Conservation (phyloP, 495 filamentous ascomycete species). For the Neurospora cerealis region DNA sequence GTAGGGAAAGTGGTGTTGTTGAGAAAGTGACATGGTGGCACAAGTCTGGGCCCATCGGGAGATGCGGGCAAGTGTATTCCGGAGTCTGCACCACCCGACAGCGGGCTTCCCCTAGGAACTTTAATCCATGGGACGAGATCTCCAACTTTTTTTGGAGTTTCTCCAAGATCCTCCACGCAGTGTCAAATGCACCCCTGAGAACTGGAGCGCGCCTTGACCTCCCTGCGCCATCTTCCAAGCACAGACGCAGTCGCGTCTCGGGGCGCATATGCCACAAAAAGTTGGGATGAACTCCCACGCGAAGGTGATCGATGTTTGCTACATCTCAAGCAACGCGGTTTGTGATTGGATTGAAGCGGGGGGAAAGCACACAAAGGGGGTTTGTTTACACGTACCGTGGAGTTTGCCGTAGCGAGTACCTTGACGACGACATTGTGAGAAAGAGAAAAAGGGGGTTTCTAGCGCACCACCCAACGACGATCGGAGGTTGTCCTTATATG, state of each 20-base stretch:
- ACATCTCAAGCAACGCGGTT: neutral
- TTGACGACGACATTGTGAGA: conserved; percentile 3
- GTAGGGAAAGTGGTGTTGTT: neutral
- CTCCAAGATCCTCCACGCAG: neutral
- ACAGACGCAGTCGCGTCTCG: neutral
- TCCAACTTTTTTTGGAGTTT: neutral
- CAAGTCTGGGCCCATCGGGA: neutral
- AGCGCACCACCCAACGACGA: neutral
- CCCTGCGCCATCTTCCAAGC: neutral
- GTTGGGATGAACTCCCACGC: neutral
- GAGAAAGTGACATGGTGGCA: neutral
- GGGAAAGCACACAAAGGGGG: neutral
- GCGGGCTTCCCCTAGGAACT: neutral
- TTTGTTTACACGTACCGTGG: conserved; percentile 29
- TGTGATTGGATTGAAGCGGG: neutral
- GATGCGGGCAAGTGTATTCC: neutral
- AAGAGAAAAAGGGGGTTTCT: neutral
- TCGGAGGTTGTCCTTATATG: neutral
- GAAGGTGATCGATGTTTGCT: neutral
- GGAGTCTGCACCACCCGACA: neutral
- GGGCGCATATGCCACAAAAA: neutral
- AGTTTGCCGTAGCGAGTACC: conserved; percentile 41
- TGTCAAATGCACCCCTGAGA: neutral
- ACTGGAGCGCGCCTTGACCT: neutral
- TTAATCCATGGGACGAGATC: neutral